phyloP scores from a whole-genome alignment of 768 basidiomycete species.

The Lepiota brunneoincarnata region DNA sequence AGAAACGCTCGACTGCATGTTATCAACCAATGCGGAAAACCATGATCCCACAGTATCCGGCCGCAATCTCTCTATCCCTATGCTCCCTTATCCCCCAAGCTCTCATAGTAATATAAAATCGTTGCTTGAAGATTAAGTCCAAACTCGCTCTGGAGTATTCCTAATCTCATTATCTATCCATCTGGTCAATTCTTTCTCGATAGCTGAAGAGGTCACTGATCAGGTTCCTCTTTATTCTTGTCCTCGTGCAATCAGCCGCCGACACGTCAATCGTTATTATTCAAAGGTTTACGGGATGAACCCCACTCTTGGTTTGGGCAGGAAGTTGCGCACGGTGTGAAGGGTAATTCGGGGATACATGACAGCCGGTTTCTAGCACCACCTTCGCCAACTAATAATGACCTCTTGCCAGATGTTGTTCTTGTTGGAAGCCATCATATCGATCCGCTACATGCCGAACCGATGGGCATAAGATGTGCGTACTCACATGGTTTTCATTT shows the following conservation, averaged over 20 bases:
- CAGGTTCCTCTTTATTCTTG: background rate
- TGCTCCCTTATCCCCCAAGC: background rate
- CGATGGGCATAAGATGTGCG: background rate
- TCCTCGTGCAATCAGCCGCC: background rate
- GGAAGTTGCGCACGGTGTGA: background rate
- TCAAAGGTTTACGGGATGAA: conserved; percentile 3
- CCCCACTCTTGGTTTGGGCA: background rate
- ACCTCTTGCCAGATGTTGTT: background rate
- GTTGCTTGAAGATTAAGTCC: background rate
- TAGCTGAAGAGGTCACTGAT: background rate
- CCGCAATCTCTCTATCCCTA: conserved; percentile 1
- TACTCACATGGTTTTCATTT: conserved; percentile 1
- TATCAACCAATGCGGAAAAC: conserved; percentile 65
- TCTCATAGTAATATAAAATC: background rate
- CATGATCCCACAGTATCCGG: conserved; percentile 22
- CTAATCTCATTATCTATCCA: background rate
- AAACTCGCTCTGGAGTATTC: background rate
- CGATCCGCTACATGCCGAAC: background rate
- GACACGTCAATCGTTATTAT: background rate
- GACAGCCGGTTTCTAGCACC: background rate
- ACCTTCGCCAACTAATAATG: background rate
- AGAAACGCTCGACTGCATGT: conserved; percentile 76
- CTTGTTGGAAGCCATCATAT: background rate
- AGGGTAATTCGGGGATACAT: background rate
- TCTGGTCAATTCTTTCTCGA: background rate